These are phyloP conservation scores for Metschnikowia lachancei DNA, from an alignment of 805 yeast genomes.

Conservation along the genomic window DNA sequence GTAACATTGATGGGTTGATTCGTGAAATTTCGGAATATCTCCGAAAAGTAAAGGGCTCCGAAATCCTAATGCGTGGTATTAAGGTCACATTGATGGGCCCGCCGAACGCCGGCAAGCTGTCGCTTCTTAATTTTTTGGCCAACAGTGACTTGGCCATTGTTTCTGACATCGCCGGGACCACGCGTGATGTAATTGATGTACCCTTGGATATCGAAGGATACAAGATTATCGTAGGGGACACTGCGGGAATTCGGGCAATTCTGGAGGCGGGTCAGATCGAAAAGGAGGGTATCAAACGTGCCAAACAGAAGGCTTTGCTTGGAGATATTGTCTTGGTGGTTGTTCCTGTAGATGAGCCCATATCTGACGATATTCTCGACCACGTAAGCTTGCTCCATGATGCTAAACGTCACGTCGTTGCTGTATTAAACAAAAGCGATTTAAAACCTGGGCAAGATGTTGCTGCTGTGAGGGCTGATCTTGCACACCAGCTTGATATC, in stretches of 20 bases:
- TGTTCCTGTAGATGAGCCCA: slow-evolving; percentile 38
- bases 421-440: slow-evolving; percentile 63
- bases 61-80: slow-evolving; percentile 69
- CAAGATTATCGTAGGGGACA: slow-evolving; percentile 82
- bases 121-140: slow-evolving; percentile 73
- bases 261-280: slow-evolving; percentile 59
- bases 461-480: slow-evolving; percentile 2
- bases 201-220: slow-evolving; percentile 80
- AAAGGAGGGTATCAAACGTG: slow-evolving; percentile 76
- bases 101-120: slow-evolving; percentile 96
- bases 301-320: slow-evolving; percentile 53
- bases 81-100: slow-evolving; percentile 77
- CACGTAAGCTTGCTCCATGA: slow-evolving; percentile 36
- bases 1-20: slow-evolving; percentile 41
- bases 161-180: slow-evolving; percentile 89
- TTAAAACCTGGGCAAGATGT: slow-evolving; percentile 29
- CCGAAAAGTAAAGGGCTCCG: slow-evolving; percentile 51
- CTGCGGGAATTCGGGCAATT: slow-evolving; percentile 78
- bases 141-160: slow-evolving; percentile 86
- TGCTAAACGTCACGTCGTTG: slow-evolving; percentile 33
- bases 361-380: slow-evolving; percentile 37
- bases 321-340: slow-evolving; percentile 74
- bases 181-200: slow-evolving; percentile 82
- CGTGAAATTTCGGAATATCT: slow-evolving; percentile 46
- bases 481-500: slow-evolving; percentile 16